Evolutionary conservation across 2,329 filamentous ascomycete species (phyloP), one percentile per base, ranked within the genome.

Genomic region (Ploettnerulaceae sp.): DNA sequence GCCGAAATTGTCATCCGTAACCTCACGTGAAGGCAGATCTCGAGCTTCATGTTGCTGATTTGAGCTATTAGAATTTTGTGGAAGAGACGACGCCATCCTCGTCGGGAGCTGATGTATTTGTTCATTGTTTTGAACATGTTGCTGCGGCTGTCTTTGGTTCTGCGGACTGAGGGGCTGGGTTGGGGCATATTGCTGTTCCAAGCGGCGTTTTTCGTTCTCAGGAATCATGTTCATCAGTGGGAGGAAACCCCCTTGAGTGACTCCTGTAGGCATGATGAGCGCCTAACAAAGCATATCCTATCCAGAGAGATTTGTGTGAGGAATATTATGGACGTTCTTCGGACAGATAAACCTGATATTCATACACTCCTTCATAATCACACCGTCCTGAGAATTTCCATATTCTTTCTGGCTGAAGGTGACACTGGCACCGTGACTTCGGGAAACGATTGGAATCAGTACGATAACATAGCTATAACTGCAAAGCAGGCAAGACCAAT

Each of bases 1-100:
- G 60, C 90, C 86, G 54, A 96, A 82, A 9, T 76, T 85, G 2
- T 77, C 76, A 57, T 80, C 76, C 3, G 78, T 82, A 22, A 95
- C 81, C 51, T 81, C 71, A 53, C 76, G 79, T 45, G 81, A 72
- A 6, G 90, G 90, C 37, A 91, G 67, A 37, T 14, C 43, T 46
- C 59, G 54, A 8, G 31, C 31, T 35, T 36, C 31, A 25, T 32
- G 22, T 25, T 25, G n/a, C 15, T 29, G 37, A 45, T 26, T 20
- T 8, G 22, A 22, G 36, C n/a, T 8, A 42, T 36, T 45, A 11
- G 35, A 37, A 14, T 34, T 47, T 6, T 29, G 22, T 24, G 31
- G 44, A 25, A 33, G 40, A 46, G 22, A 25, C 32, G 15, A 25
- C 32, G 15, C 48, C 38, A 17, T 35, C n/a, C 32, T 42, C n/a